phyloP scores from a whole-genome alignment of 2,329 filamentous ascomycete species.

The Pseudodiploospora longispora region DNA sequence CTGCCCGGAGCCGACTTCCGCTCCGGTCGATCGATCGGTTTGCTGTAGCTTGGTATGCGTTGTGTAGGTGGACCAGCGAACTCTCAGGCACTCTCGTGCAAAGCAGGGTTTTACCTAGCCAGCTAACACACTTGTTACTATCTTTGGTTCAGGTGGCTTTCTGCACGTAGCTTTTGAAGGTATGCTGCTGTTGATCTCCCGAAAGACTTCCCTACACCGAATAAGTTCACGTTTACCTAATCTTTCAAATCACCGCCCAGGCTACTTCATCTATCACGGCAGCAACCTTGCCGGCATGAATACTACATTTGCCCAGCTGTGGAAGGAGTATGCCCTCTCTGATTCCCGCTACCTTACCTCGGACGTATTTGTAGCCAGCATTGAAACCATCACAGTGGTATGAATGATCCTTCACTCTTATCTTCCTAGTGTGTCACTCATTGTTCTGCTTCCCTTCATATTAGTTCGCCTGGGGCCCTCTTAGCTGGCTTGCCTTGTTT shows the following conservation, averaged over 20 bases:
- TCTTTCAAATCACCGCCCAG: slow-evolving; percentile 23
- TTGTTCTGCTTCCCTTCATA: background rate
- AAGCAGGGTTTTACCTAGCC: too few relatives aligned
- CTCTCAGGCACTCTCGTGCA: background rate
- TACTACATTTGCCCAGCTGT: slow-evolving; percentile 72
- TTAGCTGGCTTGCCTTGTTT: slow-evolving; percentile 42
- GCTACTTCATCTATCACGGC: slow-evolving; percentile 71
- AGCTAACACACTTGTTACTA: too few relatives aligned
- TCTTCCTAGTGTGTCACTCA: background rate
- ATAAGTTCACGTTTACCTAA: background rate
- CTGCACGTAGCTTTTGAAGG: slow-evolving; percentile 81
- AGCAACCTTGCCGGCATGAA: slow-evolving; percentile 56
- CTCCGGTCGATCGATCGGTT: slow-evolving; percentile 29
- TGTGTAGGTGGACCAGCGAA: slow-evolving; percentile 34
- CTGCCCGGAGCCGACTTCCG: slow-evolving; percentile 12
- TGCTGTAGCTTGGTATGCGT: slow-evolving; percentile 44
- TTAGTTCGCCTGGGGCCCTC: slow-evolving; percentile 49
- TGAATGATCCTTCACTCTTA: slow-evolving; percentile 18
- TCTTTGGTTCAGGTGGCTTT: slow-evolving; percentile 43
- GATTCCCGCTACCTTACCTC: slow-evolving; percentile 81
- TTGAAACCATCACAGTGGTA: slow-evolving; percentile 76
- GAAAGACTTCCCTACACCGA: background rate
- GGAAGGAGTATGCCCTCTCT: slow-evolving; percentile 86
- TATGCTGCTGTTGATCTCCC: slow-evolving; percentile 18
- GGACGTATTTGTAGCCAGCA: slow-evolving; percentile 77